Evolutionary conservation across 129 eudicot species (phyloP), one percentile per base, ranked within the genome.

Genomic region (Helianthus tuberosus): DNA sequence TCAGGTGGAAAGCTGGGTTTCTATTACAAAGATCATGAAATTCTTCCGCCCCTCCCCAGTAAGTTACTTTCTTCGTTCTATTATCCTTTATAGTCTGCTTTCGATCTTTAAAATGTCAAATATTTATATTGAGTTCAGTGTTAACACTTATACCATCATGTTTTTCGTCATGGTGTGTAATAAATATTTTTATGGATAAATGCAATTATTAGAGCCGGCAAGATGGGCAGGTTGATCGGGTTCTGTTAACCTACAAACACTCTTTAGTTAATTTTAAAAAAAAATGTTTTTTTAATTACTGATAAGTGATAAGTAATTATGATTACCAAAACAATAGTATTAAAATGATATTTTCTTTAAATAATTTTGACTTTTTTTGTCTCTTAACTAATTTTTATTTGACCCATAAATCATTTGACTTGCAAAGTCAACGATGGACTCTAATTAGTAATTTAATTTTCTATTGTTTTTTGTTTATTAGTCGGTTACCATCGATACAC

Each of bases 1-100:
- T 65, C 76, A 94, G 98, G 86, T 73, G 97, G 98, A 53, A 88
- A 91, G 86, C 53, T 88, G 5, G 98, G 98, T 9, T 94, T 94
- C 71, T 94, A 94, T 61, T 94, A 88, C 84, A 94, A 88, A 75
- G 98, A 94, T 53, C 91, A 88, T 68, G 98, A 94, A 77, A 94
- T 94, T 66, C 92, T 94, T 60, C 98, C 98, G 72, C 96, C 98
- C 39, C 86, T 94, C 25, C 98, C 98, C 32, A 89, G 98, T 90
- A 69, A 61, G 89, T 71, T 73, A 36, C 29, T 48, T 20, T 61
- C 38, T 16, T 50, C 61, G 49, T 16, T 59, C 9, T 32, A 1
- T 53, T 12, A 36, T 53, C 17, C 53, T 23, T 16, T 77, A 20
- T 38, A 66, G 54, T 49, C 59, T 38, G 60, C 50, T 71, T 41